Evolutionary conservation across 2,329 filamentous ascomycete species (phyloP), one percentile per base, ranked within the genome.

Genomic region (Cordyceps javanica): DNA sequence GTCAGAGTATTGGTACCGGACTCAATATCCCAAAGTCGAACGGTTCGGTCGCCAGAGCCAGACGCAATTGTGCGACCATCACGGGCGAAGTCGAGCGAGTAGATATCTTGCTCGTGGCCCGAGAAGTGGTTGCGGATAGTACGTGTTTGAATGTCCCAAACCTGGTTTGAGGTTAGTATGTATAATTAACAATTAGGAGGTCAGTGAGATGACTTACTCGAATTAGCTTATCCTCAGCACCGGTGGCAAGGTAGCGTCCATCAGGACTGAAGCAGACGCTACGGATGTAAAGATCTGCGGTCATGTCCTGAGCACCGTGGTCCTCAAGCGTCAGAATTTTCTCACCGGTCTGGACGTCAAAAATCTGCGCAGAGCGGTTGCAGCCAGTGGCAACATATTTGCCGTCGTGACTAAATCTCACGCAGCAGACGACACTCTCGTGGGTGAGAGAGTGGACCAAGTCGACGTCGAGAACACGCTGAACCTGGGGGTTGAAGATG

Each of bases 241-340:
- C 94, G 16, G 94, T 99, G 5, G 94, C 94, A 34, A 99, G 82
- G 66, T 91, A 96, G 68, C 89, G 88, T 60, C 94, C 93, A 71
- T 97, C 92, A 13, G 94, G 94, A 70, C 93, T 97, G 80, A 99
- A 99, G 80, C 94, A 99, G 56, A 99, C 94, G 67, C 93, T 97
- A 66, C 94, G 82, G 66, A 99, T 99, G 73, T 97, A 99, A 32
- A 99, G 79, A 73, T 99, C 94, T 28, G 93, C 92, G 56, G 89
- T 87, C 65, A 92, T 86, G 64, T 95, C 91, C 10, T 67, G 64
- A 46, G 91, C 90, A 46, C 82, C 88, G 65, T 93, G 89, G 66
- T 99, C 94, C 72, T 96, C 91, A 34, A 97, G 79, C 59, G 94
- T 88, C 64, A 90, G 94, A 55, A 97, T 86, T 71, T 93, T 94